A percentile compares a stretch with the other conserved stretches of the same genome.
These are phyloP conservation scores for Septoria petroselini DNA, from an alignment of 2,329 filamentous ascomycete species.

Conservation along the genomic window DNA sequence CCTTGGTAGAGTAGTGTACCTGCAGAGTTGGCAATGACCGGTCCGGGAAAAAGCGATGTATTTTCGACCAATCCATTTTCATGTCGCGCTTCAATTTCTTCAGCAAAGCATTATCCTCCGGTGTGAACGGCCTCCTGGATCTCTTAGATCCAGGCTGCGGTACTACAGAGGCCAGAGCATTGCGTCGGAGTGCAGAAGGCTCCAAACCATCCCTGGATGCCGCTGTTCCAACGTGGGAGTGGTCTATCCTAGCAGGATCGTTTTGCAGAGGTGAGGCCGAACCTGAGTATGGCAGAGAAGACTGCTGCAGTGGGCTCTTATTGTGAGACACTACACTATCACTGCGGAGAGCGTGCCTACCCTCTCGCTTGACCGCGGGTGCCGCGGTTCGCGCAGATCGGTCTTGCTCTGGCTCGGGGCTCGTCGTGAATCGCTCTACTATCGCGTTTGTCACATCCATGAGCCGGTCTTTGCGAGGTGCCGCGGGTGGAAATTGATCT, in stretches of 20 bases:
- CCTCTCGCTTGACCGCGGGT: background rate
- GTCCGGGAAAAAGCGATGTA: conserved; percentile 37
- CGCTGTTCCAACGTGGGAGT: background rate
- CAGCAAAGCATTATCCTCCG: conserved; percentile 37
- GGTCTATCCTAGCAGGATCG: no score
- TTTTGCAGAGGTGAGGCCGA: no score
- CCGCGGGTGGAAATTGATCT: background rate
- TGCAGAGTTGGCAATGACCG: conserved; percentile 34
- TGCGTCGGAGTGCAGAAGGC: background rate
- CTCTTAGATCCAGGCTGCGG: background rate
- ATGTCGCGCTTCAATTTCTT: conserved; percentile 44
- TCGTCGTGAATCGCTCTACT: conserved; percentile 14
- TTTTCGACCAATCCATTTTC: conserved; percentile 38
- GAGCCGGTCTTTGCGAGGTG: background rate
- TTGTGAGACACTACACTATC: no score
- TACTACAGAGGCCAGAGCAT: background rate
- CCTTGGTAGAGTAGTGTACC: conserved; percentile 30
- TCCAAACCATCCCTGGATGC: background rate
- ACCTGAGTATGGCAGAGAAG: no score
- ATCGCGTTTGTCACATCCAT: conserved; percentile 9
- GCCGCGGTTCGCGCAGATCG: background rate
- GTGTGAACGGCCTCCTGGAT: conserved; percentile 22
- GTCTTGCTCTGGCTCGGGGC: conserved; percentile 13
- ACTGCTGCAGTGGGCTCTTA: no score
- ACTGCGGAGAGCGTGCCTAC: background rate